Percentiles rank a stretch among this genome's conserved stretches.
Evolutionary conservation across 352 stramenopile genomes (phyloP).

Genomic region (Phytophthora pistaciae): DNA sequence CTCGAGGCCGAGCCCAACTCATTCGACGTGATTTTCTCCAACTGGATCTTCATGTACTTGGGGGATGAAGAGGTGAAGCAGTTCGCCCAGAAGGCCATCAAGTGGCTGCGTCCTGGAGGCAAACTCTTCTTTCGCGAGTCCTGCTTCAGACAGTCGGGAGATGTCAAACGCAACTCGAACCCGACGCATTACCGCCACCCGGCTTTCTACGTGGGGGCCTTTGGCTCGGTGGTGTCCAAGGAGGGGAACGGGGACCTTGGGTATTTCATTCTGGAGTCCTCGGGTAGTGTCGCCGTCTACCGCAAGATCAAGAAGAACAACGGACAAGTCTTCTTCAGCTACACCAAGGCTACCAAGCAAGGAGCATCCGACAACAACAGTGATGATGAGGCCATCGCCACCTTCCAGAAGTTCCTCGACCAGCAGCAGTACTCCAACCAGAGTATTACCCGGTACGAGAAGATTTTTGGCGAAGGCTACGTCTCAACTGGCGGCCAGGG

Average conservation of each 20-base stretch:
- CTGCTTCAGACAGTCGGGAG: slow-evolving; percentile 71
- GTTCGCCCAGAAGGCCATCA: slow-evolving; percentile 68
- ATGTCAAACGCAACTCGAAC: slow-evolving; percentile 70
- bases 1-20: slow-evolving; percentile 63
- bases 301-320: slow-evolving; percentile 88
- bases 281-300: slow-evolving; percentile 68
- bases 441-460: slow-evolving; percentile 79
- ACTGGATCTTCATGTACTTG: slow-evolving; percentile 86
- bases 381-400: slow-evolving; percentile 44
- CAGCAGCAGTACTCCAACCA: slow-evolving; percentile 76
- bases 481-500: slow-evolving; percentile 72
- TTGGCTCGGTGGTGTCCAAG: slow-evolving; percentile 58
- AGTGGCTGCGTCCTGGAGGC: slow-evolving; percentile 69
- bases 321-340: slow-evolving; percentile 80
- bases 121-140: slow-evolving; percentile 79
- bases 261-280: slow-evolving; percentile 75
- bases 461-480: slow-evolving; percentile 81
- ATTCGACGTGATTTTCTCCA: slow-evolving; percentile 79
- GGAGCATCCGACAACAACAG: slow-evolving; percentile 6
- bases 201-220: slow-evolving; percentile 69
- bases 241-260: slow-evolving; percentile 49
- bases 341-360: slow-evolving; percentile 65
- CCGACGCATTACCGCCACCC: slow-evolving; percentile 77
- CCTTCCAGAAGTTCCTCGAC: slow-evolving; percentile 80
- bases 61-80: slow-evolving; percentile 61